Percentiles rank a stretch among this genome's conserved stretches.
phyloP scores from a whole-genome alignment of 345 rosid species.

The Turritis glabra region DNA sequence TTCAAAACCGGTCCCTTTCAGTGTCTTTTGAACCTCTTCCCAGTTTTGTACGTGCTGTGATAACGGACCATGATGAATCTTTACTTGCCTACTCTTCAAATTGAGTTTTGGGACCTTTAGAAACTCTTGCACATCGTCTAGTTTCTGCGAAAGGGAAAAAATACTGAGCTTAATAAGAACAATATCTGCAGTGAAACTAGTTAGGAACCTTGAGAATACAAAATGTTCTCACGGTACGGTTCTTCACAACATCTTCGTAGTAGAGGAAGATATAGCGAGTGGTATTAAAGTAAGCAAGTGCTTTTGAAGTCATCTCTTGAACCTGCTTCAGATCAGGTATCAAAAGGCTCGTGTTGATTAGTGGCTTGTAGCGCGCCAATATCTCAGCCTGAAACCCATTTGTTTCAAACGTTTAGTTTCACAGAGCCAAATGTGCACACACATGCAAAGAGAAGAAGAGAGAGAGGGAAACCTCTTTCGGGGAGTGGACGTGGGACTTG shows the following conservation, averaged over 20 bases:
- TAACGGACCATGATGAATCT: conserved; percentile 83
- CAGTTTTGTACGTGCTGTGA: conserved; percentile 72
- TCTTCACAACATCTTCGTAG: conserved; percentile 89
- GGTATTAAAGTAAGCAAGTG: conserved; percentile 78
- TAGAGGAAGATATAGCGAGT: conserved; percentile 76
- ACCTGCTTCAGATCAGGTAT: conserved; percentile 64
- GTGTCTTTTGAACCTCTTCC: conserved; percentile 64
- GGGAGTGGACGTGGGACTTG: conserved; percentile 96
- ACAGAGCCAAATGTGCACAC: not conserved
- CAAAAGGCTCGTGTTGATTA: conserved; percentile 63
- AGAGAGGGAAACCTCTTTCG: conserved; percentile 58
- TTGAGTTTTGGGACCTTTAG: conserved; percentile 72
- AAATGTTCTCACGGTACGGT: conserved; percentile 64
- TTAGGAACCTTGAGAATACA: not conserved
- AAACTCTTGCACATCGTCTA: conserved; percentile 76
- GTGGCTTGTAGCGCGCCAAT: conserved; percentile 88
- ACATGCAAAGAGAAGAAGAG: not conserved
- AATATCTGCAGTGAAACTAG: not conserved
- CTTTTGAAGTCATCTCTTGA: conserved; percentile 67
- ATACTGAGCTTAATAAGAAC: conserved; percentile 1
- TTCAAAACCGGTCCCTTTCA: conserved; percentile 68
- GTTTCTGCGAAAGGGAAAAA: conserved; percentile 50
- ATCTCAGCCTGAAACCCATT: conserved; percentile 73
- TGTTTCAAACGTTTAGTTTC: not conserved
- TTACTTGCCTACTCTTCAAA: conserved; percentile 86